Evolutionary conservation across 805 yeast species (phyloP), one percentile per base, ranked within the genome.

Genomic region (Dipodascopsis uninucleata): DNA sequence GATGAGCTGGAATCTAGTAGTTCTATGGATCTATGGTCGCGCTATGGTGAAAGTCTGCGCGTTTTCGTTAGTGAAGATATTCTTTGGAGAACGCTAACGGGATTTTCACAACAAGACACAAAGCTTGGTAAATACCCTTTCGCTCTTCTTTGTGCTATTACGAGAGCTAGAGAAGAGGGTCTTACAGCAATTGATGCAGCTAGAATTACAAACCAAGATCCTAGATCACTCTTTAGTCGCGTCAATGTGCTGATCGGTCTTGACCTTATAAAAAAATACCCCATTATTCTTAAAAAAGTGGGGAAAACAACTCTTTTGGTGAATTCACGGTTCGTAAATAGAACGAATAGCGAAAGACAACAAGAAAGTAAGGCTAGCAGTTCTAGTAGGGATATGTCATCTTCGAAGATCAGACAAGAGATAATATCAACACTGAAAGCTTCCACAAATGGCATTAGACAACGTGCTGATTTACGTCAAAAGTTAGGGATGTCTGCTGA

Each of bases 131-230:
- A 53, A 2, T 54, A 54, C 43, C 67, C 74, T 28, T 72, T 70
- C 51, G 66, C 64, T 28, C 49, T 70, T 18, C 59, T 70, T 5
- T 58, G 66, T 32, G 61, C 59, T 12, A 61, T 68, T 7, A 59
- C 71, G 61, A 58, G 76, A 65, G 45, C 61, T 45, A 58, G 77
- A 50, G 57, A 60, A 42, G 47, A 53, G 7, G 74, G 74, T 5
- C 38, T 66, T 2, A 60, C 69, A 1, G 59, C 60, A 5, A 58
- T 66, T 7, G 70, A 68, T 12, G 57, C 63, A n/a, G 58, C 68
- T 17, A 52, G 57, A 24, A 39, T 45, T 17, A 66, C 71, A 0
- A 66, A 67, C 14, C 74, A 69, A 46, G 74, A 69, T 41, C 62
- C 70, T 1, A 56, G 74, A 17, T 67, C 71, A 2, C 41, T 69